Base-by-base conservation (phyloP, 441 rosid species). In the Eruca vesicaria region DNA sequence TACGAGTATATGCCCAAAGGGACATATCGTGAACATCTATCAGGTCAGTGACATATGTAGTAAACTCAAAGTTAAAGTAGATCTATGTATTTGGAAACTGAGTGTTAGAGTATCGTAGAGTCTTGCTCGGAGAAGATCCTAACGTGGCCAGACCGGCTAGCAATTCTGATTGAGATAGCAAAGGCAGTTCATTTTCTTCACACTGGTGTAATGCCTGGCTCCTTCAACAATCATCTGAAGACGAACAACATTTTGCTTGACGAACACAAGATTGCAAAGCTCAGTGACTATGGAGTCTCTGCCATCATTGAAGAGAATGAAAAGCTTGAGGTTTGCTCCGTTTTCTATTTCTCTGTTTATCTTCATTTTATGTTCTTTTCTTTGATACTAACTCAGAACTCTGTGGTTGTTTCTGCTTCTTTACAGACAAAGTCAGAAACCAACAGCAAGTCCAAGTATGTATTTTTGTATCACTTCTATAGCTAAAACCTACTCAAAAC, bases 181-280 rank as follows among this genome's bases (percentile, higher is more conserved):
- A 95, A 91, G 86, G 99, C 97, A 38, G 96, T 95, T 56, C 97
- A 91, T 81, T 95, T 93, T 85, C 92, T 95, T 56, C 97, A 95
- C 71, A 86, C 94, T 0, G 91, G 99, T 18, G 89, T 91, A 20
- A 89, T 95, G 80, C 98, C 98, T 20, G 90, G 95, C 72, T 84
- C 86, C 4, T 87, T 86, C 71, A 93, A 82, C 63, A 95, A 93
- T 78, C 87, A 75, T 57, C 83, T 95, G 70, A 91, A 84, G 70
- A 91, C 97, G 10, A 86, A 83, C 66, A 93, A 87, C 56, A 90
- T 95, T 80, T 83, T 95, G 86, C 91, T 95, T 55, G 96, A 95
- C 35, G 97, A 95, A 84, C 95, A 95, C 74, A 79, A 78, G 41
- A 87, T 91, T 53, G 90, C 97, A 15, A 95, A 93, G 81, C 89